Base-by-base conservation (phyloP, 768 basidiomycete genomes). In the Boletus eberwhitei region DNA sequence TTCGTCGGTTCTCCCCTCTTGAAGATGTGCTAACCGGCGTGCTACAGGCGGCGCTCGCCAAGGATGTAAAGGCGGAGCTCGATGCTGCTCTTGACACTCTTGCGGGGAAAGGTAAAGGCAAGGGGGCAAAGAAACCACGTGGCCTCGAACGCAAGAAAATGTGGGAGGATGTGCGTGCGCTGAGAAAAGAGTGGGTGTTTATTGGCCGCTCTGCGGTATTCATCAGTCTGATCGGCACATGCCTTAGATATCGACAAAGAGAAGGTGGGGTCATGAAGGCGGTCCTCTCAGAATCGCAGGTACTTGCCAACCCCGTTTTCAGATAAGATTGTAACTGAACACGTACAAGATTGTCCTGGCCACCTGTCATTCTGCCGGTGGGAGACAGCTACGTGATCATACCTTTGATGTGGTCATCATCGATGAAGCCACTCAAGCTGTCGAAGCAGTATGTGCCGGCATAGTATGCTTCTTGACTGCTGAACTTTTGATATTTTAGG, bases 361-460 rank as follows among this genome's bases (percentile, higher is more conserved):
- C 2, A 99, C 97, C 3, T 98, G 96, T 60, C 95, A 98, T 74
- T 90, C 93, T 13, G 83, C 96, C 6, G 97, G 96, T 1, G 87
- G 90, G 4, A 75, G 88, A 21, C 92, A 95, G 59, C 72, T 98
- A 8, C 79, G 81, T 40, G 83, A 87, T 55, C 79, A 86, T 52
- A 72, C 79, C 2, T 99, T 99, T 64, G 97, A 99, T 66, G 88
- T 96, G 0, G 84, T 94, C 12, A 88, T 99, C 43, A 95, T 99
- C 50, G 97, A 99, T 61, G 97, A 99, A 73, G 97, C 97, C 0
- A 98, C 97, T 0, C 97, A 98, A 69, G 96, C 95, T 4, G 66
- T 97, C 14, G 96, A 99, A 73, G 93, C 94, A 22, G 94, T 94
- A 65, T 55, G 82, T 68, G 12, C 19, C n/a, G 17, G 7, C 22